Conservation (phyloP, 495 filamentous ascomycete species). For the Annulohypoxylon maeteangense region DNA sequence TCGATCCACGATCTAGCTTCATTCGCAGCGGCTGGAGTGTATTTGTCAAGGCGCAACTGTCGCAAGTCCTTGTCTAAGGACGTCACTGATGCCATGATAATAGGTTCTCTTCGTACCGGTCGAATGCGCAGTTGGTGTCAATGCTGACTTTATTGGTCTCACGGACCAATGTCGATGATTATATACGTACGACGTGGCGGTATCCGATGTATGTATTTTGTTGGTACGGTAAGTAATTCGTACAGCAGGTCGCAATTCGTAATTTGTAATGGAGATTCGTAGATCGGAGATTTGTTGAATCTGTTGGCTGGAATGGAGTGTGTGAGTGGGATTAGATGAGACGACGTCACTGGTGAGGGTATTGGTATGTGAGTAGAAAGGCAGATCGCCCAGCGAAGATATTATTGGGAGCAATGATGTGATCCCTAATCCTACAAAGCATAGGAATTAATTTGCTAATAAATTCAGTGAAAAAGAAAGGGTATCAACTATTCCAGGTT, state of each 20-base stretch:
- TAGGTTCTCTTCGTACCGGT: background rate
- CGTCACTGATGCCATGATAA: conserved; percentile 88
- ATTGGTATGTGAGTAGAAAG: conserved; percentile 23
- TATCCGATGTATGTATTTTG: conserved; percentile 6
- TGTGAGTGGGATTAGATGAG: conserved; percentile 30
- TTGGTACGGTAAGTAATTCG: conserved; percentile 15
- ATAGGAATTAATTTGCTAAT: conserved; percentile 9
- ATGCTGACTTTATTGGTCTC: background rate
- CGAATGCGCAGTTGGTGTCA: background rate
- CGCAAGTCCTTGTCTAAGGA: conserved; percentile 96
- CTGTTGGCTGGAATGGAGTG: conserved; percentile 31
- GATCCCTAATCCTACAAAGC: conserved; percentile 8
- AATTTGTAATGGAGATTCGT: conserved; percentile 5
- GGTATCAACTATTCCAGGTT: background rate
- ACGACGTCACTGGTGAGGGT: conserved; percentile 36
- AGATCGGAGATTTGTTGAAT: conserved; percentile 22
- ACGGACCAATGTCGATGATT: conserved; percentile 5
- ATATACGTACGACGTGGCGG: conserved; percentile 8
- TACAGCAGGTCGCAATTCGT: conserved; percentile 10
- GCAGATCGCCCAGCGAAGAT: conserved; percentile 2
- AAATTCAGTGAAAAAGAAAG: background rate
- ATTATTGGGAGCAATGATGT: conserved; percentile 1
- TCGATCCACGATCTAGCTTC: conserved; percentile 92
- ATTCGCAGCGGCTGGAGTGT: conserved; percentile 90
- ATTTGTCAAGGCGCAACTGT: conserved; percentile 90